Conservation (phyloP, 2,329 filamentous ascomycete species). For the Aureobasidium sp. region DNA sequence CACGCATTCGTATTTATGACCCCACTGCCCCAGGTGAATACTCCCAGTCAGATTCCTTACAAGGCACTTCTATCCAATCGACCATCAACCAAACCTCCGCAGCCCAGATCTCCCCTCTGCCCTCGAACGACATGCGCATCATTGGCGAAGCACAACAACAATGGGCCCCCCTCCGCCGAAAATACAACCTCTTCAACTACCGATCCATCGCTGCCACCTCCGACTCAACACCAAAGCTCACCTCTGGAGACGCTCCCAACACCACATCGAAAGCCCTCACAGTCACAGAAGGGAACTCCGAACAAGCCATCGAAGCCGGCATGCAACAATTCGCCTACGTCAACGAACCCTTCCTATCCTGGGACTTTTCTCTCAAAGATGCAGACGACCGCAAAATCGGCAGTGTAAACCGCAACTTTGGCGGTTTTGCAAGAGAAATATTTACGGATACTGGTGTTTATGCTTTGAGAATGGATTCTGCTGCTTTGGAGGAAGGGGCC, state of each 20-base stretch:
- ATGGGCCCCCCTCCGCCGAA: conserved; percentile 54
- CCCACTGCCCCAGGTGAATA: conserved; percentile 21
- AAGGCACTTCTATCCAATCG: conserved; percentile 32
- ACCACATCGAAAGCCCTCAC: conserved; percentile 42
- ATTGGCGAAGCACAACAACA: conserved; percentile 56
- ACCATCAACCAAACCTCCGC: conserved; percentile 34
- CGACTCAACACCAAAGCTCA: conserved; percentile 28
- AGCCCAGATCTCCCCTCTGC: conserved; percentile 38
- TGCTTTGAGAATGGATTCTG: conserved; percentile 55
- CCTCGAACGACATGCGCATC: conserved; percentile 51
- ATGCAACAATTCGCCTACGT: conserved; percentile 55
- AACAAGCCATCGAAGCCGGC: conserved; percentile 31
- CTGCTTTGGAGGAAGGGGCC: conserved; percentile 24
- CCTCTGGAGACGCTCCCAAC: conserved; percentile 37
- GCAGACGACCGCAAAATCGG: conserved; percentile 45
- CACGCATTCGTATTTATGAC: conserved; percentile 49
- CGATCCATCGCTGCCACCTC: conserved; percentile 33
- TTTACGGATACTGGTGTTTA: conserved; percentile 61
- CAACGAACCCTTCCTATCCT: conserved; percentile 54
- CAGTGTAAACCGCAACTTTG: conserved; percentile 56
- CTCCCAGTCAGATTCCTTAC: background rate
- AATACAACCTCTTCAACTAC: conserved; percentile 58
- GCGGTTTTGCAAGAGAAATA: conserved; percentile 53
- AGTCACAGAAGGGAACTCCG: conserved; percentile 24
- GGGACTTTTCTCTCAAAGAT: conserved; percentile 53